Evolutionary conservation across 345 rosid species (phyloP).

Genomic region (Salix viminalis): DNA sequence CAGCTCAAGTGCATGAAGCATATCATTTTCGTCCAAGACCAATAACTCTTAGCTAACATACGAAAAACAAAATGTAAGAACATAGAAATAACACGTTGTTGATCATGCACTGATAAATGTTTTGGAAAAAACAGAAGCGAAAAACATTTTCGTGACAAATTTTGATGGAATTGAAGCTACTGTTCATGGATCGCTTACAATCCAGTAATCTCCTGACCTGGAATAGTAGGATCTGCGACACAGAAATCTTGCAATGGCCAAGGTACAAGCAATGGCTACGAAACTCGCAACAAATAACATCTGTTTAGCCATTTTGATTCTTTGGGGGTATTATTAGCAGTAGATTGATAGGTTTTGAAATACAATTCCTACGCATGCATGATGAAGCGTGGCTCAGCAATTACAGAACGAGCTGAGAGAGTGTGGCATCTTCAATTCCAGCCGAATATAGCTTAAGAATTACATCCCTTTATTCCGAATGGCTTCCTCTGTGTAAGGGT

Average conservation of each 20-base stretch:
- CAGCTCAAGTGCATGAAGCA: neutral
- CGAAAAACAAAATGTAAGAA: too few relatives aligned
- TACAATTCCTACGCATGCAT: too few relatives aligned
- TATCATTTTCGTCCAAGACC: neutral
- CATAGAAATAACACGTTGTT: too few relatives aligned
- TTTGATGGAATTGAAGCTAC: neutral
- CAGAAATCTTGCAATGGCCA: neutral
- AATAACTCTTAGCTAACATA: too few relatives aligned
- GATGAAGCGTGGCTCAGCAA: too few relatives aligned
- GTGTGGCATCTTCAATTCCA: too few relatives aligned
- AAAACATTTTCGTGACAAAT: neutral
- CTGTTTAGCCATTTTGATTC: neutral
- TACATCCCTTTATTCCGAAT: too few relatives aligned
- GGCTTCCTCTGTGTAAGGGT: too few relatives aligned
- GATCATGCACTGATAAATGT: neutral
- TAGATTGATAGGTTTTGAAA: neutral
- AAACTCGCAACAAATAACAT: too few relatives aligned
- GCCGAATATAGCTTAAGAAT: too few relatives aligned
- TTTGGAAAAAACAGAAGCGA: neutral
- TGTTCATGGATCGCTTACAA: neutral
- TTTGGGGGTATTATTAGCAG: neutral
- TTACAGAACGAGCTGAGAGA: too few relatives aligned
- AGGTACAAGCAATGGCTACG: neutral
- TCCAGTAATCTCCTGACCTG: neutral
- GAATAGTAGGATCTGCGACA: neutral